Conservation (phyloP, 768 basidiomycete species). For the Lyophyllum atratum region DNA sequence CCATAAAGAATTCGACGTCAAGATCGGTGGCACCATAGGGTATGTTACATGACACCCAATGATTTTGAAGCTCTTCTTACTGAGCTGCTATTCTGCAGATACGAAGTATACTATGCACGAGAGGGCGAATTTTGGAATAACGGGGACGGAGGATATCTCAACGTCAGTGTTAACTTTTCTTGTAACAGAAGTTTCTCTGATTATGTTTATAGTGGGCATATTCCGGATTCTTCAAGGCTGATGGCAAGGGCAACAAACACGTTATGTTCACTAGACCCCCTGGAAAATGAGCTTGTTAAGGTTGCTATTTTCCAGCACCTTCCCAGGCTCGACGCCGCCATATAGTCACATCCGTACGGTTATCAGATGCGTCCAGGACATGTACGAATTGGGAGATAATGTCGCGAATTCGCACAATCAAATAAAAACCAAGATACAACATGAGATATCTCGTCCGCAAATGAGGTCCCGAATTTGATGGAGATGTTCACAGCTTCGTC, state of each 20-base stretch:
- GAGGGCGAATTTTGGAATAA: conserved; percentile 16
- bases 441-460: not conserved
- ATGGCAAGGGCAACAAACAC: conserved; percentile 6
- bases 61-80: not conserved
- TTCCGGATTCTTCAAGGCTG: conserved; percentile 1
- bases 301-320: not conserved
- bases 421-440: not conserved
- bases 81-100: not conserved
- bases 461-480: not conserved
- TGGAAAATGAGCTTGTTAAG: not conserved
- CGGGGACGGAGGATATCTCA: conserved; percentile 13
- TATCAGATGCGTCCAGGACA: not conserved
- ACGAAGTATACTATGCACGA: conserved; percentile 12
- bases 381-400: not conserved
- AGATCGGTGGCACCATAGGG: conserved; percentile 18
- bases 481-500: conserved; percentile 8
- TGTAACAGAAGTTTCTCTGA: not conserved
- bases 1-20: conserved; percentile 24
- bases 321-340: not conserved
- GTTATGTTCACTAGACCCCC: conserved; percentile 1
- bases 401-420: no score
- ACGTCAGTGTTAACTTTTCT: conserved; percentile 5
- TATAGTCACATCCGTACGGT: not conserved
- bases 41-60: not conserved
- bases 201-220: conserved; percentile 10